phyloP scores from a whole-genome alignment of 805 yeast species.

The Aciculoconidium aculeatum region DNA sequence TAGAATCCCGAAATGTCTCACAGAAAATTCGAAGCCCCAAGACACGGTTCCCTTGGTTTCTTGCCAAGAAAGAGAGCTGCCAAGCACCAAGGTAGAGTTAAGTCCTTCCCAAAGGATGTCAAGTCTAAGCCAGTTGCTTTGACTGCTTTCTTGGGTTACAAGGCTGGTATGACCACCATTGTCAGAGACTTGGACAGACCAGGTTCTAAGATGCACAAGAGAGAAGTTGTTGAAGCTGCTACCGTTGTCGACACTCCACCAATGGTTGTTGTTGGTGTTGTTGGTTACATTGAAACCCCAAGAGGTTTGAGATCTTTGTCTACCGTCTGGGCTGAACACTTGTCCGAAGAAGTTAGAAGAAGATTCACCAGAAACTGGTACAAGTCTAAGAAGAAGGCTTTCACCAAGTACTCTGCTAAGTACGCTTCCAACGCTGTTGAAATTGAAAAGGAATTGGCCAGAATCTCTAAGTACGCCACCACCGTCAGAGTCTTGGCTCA shows the following conservation, averaged over 20 bases:
- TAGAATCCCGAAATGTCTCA: constrained; percentile 70
- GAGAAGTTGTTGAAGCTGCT: constrained; percentile 99
- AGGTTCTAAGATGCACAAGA: constrained; percentile 99
- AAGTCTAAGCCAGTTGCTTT: constrained; percentile 96
- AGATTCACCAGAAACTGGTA: constrained; percentile 99
- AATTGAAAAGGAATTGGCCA: constrained; percentile 93
- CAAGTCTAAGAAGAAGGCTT: constrained; percentile 99
- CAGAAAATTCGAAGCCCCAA: constrained; percentile 99
- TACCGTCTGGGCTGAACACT: constrained; percentile 99
- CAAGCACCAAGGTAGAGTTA: constrained; percentile 96
- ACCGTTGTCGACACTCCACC: constrained; percentile 99
- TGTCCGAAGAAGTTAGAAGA: constrained; percentile 98
- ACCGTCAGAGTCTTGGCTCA: constrained; percentile 99
- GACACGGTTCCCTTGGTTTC: constrained; percentile 99
- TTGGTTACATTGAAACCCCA: constrained; percentile 99
- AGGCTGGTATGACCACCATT: constrained; percentile 99
- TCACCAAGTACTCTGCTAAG: constrained; percentile 99
- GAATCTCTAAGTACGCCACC: constrained; percentile 96
- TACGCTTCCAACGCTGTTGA: constrained; percentile 87
- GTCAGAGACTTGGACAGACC: constrained; percentile 99
- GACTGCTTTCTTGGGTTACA: constrained; percentile 99
- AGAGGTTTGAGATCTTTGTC: constrained; percentile 99
- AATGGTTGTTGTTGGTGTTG: constrained; percentile 98
- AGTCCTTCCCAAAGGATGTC: constrained; percentile 99
- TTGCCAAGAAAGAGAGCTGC: constrained; percentile 99